Base-by-base conservation (phyloP, 805 yeast species). In the Candida chauliodis region DNA sequence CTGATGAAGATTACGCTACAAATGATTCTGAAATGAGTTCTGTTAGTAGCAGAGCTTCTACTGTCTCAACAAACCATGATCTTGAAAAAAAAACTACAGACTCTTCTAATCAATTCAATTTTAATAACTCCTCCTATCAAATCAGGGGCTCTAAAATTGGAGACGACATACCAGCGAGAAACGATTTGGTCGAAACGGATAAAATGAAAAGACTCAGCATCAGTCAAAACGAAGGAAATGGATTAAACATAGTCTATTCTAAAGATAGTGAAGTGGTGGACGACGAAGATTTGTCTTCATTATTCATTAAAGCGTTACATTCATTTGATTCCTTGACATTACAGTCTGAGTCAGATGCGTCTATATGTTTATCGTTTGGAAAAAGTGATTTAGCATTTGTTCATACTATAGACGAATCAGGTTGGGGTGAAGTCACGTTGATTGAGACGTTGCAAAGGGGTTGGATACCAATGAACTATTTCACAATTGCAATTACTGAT, bases 391-490 rank as follows among this genome's bases (percentile, higher is more conserved):
- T 81, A 34, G 90, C 87, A 0, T 85, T 84, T 57, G 85, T 85
- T 4, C 89, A 84, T 51, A 75, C 84, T 6, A 76, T 84, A 16
- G 93, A 84, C 55, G 81, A 81, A 38, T 79, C 88, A 15, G 95
- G 93, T 0, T 85, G 95, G 95, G 91, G 90, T 43, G 95, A 85
- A 56, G 93, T 84, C 2, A 84, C 90, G 0, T 52, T 84, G 26
- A 59, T 84, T 7, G 79, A 77, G 40, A 67, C 79, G 10, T 63
- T 80, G 36, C 71, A 73, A 49, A 63, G 88, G 45, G 95, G 95
- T 13, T 85, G 95, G 95, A 86, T 84, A 13, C 95, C 95, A 3
- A 80, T 85, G 73, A 85, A 84, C 53, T 85, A 82, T 59, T 85
- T 84, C 51, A 62, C 79, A 4, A 69, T 63, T 35, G 71, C 69